These are phyloP conservation scores for Phytophthora kernoviae DNA, from an alignment of 352 stramenopile species.

Conservation along the genomic window DNA sequence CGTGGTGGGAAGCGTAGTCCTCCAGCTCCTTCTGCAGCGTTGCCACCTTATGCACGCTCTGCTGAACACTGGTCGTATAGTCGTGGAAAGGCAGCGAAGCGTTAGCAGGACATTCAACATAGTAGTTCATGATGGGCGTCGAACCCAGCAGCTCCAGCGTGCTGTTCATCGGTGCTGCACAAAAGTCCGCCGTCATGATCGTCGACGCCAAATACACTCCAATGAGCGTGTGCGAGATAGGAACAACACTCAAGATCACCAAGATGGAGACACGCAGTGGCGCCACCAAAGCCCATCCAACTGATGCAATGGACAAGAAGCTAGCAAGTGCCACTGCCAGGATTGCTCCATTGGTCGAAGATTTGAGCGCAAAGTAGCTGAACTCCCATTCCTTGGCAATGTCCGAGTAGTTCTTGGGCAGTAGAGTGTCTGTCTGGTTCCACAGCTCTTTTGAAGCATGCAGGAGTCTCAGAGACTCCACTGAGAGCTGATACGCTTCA, in stretches of 20 bases:
- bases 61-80: conserved; percentile 32
- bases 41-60: conserved; percentile 35
- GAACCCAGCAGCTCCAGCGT: conserved; percentile 61
- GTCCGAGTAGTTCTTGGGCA: conserved; percentile 64
- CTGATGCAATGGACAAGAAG: conserved; percentile 80
- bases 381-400: conserved; percentile 67
- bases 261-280: conserved; percentile 78
- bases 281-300: conserved; percentile 82
- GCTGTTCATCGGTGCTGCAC: conserved; percentile 67
- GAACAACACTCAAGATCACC: conserved; percentile 74
- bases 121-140: conserved; percentile 61
- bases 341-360: conserved; percentile 81
- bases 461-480: conserved; percentile 61
- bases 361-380: conserved; percentile 85
- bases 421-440: conserved; percentile 52
- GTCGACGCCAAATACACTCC: conserved; percentile 80
- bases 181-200: conserved; percentile 85
- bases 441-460: conserved; percentile 58
- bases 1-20: conserved; percentile 51
- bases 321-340: conserved; percentile 70
- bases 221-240: conserved; percentile 81
- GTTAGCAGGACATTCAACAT: conserved; percentile 65
- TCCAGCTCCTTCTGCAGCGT: conserved; percentile 57
- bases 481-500: conserved; percentile 66
- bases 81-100: conserved; percentile 51